Evolutionary conservation across 257 asterid genomes (phyloP).

Genomic region (Mentha longifolia): DNA sequence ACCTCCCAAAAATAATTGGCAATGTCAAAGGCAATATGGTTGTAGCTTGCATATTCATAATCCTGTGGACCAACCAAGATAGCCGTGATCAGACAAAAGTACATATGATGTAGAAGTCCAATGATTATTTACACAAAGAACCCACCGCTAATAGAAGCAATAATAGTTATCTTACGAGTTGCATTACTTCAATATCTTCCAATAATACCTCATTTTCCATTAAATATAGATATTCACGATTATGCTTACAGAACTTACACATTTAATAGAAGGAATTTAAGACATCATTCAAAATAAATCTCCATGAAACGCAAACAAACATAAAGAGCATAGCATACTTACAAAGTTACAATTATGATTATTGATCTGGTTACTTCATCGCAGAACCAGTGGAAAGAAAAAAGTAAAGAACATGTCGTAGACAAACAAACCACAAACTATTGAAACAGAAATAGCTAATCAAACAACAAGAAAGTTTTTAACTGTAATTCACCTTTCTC

Average conservation of each 20-base stretch:
- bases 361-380: conserved; percentile 68
- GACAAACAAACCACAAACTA: too few relatives aligned
- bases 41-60: conserved; percentile 94
- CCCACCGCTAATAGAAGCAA: conserved; percentile 10
- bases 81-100: conserved; percentile 24
- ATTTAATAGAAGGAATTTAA: not conserved
- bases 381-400: too few relatives aligned
- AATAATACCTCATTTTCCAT: not conserved
- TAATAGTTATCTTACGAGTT: conserved; percentile 12
- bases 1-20: conserved; percentile 96
- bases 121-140: conserved; percentile 2
- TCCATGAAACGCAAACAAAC: not conserved
- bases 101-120: conserved; percentile 16
- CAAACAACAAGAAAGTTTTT: too few relatives aligned
- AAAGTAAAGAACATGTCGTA: too few relatives aligned
- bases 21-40: conserved; percentile 76
- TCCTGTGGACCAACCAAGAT: conserved; percentile 50
- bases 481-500: too few relatives aligned
- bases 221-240: too few relatives aligned
- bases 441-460: too few relatives aligned
- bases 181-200: conserved; percentile 9
- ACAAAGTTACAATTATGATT: conserved; percentile 84
- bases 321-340: conserved; percentile 20
- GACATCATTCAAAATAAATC: conserved; percentile 2
- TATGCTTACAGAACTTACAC: too few relatives aligned